Conservation (phyloP, 352 stramenopile species). For the Halophytophthora polymorphica region DNA sequence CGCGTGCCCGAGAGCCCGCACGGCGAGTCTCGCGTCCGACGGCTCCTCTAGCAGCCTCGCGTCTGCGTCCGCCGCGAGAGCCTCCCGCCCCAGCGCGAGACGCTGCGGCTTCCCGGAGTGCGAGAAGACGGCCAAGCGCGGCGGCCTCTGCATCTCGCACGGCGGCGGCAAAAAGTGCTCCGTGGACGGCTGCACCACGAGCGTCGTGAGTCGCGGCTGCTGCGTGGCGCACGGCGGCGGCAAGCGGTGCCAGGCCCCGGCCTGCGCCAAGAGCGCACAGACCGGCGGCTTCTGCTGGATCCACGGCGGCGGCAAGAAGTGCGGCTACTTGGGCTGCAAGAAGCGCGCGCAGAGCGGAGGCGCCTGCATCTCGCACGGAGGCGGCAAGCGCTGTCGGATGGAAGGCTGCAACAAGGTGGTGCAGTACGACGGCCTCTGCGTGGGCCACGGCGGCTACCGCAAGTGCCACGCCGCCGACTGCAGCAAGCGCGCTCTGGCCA, state of each 20-base stretch:
- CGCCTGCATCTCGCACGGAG: conserved; percentile 53
- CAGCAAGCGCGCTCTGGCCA: conserved; percentile 39
- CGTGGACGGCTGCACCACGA: conserved; percentile 47
- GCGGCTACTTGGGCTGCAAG: conserved; percentile 38
- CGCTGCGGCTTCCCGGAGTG: conserved; percentile 50
- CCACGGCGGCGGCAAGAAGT: conserved; percentile 64
- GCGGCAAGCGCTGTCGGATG: conserved; percentile 46
- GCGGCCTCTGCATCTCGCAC: conserved; percentile 52
- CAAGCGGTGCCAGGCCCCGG: conserved; percentile 36
- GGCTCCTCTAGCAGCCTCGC: too few species aligned
- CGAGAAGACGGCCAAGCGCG: conserved; percentile 46
- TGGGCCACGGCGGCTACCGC: conserved; percentile 51
- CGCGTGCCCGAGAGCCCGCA: neutral
- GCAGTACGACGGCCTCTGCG: conserved; percentile 58
- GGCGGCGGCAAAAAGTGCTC: conserved; percentile 52
- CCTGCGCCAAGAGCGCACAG: conserved; percentile 36
- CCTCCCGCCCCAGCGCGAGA: conserved; percentile 13
- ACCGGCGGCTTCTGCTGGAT: conserved; percentile 44
- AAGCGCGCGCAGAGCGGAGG: conserved; percentile 56
- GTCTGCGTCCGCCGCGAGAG: too few species aligned
- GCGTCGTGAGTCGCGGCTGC: conserved; percentile 51
- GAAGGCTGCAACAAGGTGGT: conserved; percentile 61
- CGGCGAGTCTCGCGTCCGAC: conserved; percentile 1
- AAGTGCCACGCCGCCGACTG: conserved; percentile 48
- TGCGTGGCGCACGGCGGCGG: conserved; percentile 63